These are phyloP conservation scores for Ceratocystiopsis sp. DNA, from an alignment of 2,329 filamentous ascomycete species.

Conservation along the genomic window DNA sequence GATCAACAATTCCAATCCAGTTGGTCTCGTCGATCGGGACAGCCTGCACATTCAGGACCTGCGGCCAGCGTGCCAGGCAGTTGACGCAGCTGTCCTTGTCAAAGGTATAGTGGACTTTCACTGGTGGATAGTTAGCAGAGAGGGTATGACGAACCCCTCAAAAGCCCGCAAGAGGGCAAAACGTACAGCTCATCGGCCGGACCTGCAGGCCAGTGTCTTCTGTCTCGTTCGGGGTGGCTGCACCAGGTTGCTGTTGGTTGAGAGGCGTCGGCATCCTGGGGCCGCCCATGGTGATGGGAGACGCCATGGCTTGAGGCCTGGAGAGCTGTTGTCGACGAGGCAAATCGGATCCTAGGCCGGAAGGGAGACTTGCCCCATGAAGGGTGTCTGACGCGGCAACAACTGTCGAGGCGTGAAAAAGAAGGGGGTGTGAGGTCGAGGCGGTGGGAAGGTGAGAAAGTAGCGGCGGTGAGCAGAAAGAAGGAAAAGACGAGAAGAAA, in stretches of 20 bases:
- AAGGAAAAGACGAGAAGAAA: neutral
- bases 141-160: neutral
- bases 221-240: slow-evolving; percentile 4
- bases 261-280: slow-evolving; percentile 3
- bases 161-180: neutral
- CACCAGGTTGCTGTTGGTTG: slow-evolving; percentile 1
- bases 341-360: too few relatives aligned
- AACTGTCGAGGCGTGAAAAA: neutral
- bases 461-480: neutral
- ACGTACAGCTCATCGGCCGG: slow-evolving; percentile 19
- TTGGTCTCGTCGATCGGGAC: slow-evolving; percentile 63
- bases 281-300: slow-evolving; percentile 6
- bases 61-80: slow-evolving; percentile 73
- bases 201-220: slow-evolving; percentile 16
- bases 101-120: slow-evolving; percentile 95
- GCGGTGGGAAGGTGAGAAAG: neutral
- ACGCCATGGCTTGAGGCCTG: slow-evolving; percentile 8
- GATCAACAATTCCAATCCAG: slow-evolving; percentile 73
- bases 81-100: slow-evolving; percentile 77
- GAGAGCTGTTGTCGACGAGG: too few relatives aligned
- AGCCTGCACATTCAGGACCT: slow-evolving; percentile 63
- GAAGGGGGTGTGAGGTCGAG: neutral
- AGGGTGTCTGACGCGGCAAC: neutral
- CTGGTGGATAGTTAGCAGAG: slow-evolving; percentile 25
- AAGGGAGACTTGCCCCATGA: too few relatives aligned